Conservation (phyloP, 2,329 filamentous ascomycete species). For the Pleurostoma richardsiae region DNA sequence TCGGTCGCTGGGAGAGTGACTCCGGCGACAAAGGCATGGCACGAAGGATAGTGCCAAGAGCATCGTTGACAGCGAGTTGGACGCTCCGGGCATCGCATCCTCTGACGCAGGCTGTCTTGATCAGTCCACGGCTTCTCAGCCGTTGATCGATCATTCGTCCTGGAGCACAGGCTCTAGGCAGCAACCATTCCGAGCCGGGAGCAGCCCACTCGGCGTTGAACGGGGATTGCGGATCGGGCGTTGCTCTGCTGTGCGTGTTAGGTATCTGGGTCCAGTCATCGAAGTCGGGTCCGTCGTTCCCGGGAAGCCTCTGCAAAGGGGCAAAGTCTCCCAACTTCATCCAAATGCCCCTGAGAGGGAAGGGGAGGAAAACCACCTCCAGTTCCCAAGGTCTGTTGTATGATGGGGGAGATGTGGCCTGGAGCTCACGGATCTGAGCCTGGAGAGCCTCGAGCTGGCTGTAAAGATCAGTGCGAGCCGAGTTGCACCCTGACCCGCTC, state of each 20-base stretch:
- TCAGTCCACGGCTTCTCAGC: constrained; percentile 69
- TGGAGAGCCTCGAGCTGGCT: constrained; percentile 45
- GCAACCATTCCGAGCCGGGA: constrained; percentile 54
- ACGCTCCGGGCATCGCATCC: constrained; percentile 64
- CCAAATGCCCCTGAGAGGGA: constrained; percentile 54
- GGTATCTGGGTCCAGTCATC: constrained; percentile 54
- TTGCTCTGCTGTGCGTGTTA: constrained; percentile 37
- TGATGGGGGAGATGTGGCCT: constrained; percentile 55
- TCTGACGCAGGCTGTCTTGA: constrained; percentile 57
- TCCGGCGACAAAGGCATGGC: constrained; percentile 31
- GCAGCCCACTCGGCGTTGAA: constrained; percentile 41
- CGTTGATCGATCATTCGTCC: constrained; percentile 61
- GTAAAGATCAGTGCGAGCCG: constrained; percentile 39
- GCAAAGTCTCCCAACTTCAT: constrained; percentile 44
- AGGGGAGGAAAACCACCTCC: constrained; percentile 72
- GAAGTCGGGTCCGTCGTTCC: constrained; percentile 20
- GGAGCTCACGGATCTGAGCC: constrained; percentile 49
- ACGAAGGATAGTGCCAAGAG: constrained; percentile 55
- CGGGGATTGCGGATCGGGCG: constrained; percentile 42
- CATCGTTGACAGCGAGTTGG: constrained; percentile 54
- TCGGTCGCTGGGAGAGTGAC: constrained; percentile 21
- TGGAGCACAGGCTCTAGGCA: constrained; percentile 62
- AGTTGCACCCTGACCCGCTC: constrained; percentile 30
- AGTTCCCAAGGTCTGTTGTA: constrained; percentile 63
- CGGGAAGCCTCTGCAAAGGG: constrained; percentile 21